A percentile compares a stretch with the other conserved stretches of the same genome.
Conservation (phyloP, 2,329 filamentous ascomycete genomes). For the Alternaria sp. region DNA sequence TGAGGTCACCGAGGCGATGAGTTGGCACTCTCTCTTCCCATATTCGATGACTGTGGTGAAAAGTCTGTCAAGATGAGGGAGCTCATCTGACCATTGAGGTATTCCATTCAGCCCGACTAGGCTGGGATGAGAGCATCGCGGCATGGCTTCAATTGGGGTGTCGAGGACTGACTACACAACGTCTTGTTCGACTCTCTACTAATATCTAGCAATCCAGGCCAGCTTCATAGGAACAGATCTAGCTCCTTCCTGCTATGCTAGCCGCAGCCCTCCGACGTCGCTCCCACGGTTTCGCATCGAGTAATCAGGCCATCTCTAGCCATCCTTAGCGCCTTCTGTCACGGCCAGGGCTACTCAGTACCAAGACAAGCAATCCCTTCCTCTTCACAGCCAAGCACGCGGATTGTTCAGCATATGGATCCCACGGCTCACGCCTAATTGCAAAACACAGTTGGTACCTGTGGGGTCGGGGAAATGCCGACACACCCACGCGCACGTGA, state of each 20-base stretch:
- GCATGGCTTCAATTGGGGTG: not conserved
- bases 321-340: not conserved
- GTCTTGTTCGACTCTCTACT: not conserved
- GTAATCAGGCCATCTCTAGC: not conserved
- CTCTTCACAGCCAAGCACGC: not conserved
- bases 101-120: not conserved
- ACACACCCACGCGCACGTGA: slow-evolving; percentile 21
- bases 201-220: not conserved
- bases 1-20: not conserved
- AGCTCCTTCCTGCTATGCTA: not conserved
- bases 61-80: not conserved
- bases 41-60: not conserved
- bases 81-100: not conserved
- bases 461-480: slow-evolving; percentile 22
- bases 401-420: slow-evolving; percentile 24
- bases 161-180: not conserved
- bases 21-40: not conserved
- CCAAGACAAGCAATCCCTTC: slow-evolving; percentile 1
- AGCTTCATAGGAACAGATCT: not conserved
- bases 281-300: not conserved
- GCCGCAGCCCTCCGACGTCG: not conserved
- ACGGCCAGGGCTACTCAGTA: not conserved
- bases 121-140: not conserved
- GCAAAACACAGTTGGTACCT: slow-evolving; percentile 6
- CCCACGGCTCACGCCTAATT: slow-evolving; percentile 14